Base-by-base conservation (phyloP, 371 early-diverging fungal genomes). In the Dichotomocladium elegans region DNA sequence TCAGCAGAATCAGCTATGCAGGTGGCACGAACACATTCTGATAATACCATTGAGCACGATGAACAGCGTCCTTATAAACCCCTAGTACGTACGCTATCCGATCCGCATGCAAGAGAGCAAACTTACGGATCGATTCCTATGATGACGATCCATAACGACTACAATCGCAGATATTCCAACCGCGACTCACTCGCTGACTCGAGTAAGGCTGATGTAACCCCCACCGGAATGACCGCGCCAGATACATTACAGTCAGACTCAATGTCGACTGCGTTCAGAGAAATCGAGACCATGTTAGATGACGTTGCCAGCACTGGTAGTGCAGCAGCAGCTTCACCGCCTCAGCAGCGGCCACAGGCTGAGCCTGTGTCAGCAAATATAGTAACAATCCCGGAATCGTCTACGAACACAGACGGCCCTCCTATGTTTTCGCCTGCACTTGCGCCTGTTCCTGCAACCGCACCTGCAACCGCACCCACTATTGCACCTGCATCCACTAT, bases 261-360 rank as follows among this genome's bases (percentile, higher is more conserved):
- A 5, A 53, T 59, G 25, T 47, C 54, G 2, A 43, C 29, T 40
- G 60, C 54, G 4, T 59, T 59, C 29, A 47, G 54, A 25, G 60
- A 59, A 31, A 47, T 59, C 14, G 60, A 53, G 17, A 53, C 34
- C 28, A 59, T 59, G 53, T 45, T 59, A 6, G 42, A 42, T 28
- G 48, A 26, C 3, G 60, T 15, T 15, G 12, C 30, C 25, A 10
- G 28, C 46, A 45, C 26, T 15, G 3, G n/a, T 24, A 45, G 28
- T 28, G 15, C 8, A 24, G 21, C 47, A 27, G 25, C 49, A 24
- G 11, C 34, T 11, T n/a, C 29, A 35, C 24, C 33, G 8, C 49
- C 29, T 17, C 25, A 25, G 17, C 49, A 21, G 1, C 24, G 24
- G 14, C 29, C 45, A 14, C 45, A 26, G 26, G n/a, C 45, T 15